Base-by-base conservation (phyloP, 495 filamentous ascomycete genomes). In the Penicillium verhagenii region DNA sequence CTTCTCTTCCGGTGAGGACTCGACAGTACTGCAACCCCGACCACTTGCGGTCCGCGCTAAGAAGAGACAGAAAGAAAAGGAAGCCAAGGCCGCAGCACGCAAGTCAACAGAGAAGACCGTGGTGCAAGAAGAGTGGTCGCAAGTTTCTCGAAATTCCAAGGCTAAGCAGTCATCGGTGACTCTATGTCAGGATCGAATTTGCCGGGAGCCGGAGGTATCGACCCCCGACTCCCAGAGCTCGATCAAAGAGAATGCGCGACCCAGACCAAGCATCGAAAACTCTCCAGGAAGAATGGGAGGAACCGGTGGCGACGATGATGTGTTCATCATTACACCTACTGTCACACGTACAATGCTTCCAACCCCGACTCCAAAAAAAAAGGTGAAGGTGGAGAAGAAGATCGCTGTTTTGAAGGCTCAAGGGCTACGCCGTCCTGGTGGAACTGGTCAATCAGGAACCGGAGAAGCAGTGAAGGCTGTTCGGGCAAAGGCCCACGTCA, bases 281-380 rank as follows among this genome's bases (percentile, higher is more conserved):
- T 35, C 44, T 35, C 42, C 57, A 19, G 61, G 60, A 44, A 63
- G 53, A 9, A 50, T 55, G 23, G 56, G 50, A 23, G 64, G 62
- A 26, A 50, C 24, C n/a, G 57, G 47, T 6, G 47, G 54, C 11
- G 65, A 63, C 8, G 69, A 75, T 68, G 68, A 78, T 77, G 72
- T 72, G 56, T 73, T 74, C 73, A 79, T 72, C 70, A 77, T 69
- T 73, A 79, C 69, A 71, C 72, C 73, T 68, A 77, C 70, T 71
- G 72, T 70, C 71, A 74, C 69, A 50, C 72, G 65, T 61, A 74
- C 70, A 59, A 61, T 70, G 65, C 61, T 72, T 44, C 64, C 65
- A 14, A 60, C 50, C 1, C 45, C 61, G 4, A 33, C 45, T 0
- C 20, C 37, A 33, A 56, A 65, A 26, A 54, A 58, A 11, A 57